These are phyloP conservation scores for Naganishia sp. DNA, from an alignment of 1,284 basidiomycete genomes.

Conservation along the genomic window DNA sequence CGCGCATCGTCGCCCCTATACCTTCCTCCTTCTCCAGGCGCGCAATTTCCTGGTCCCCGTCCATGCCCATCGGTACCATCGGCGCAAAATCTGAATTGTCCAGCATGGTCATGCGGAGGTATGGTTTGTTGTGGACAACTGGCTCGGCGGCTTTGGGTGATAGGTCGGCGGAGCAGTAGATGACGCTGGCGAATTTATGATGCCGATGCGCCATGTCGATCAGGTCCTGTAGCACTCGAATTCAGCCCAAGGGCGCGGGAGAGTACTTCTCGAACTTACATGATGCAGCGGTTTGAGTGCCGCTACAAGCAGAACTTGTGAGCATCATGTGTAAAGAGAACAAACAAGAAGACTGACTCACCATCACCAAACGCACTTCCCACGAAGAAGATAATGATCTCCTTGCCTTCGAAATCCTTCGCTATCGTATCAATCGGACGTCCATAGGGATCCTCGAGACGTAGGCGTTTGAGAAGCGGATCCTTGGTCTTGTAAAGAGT, in stretches of 20 bases:
- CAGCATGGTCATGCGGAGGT: constrained; percentile 51
- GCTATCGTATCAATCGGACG: constrained; percentile 45
- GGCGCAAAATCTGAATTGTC: constrained; percentile 55
- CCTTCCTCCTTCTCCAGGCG: constrained; percentile 37
- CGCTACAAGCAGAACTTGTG: constrained; percentile 33
- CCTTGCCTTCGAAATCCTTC: constrained; percentile 46
- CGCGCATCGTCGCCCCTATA: constrained; percentile 49
- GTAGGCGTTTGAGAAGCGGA: constrained; percentile 39
- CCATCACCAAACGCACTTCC: constrained; percentile 47
- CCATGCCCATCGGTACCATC: constrained; percentile 36
- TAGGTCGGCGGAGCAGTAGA: constrained; percentile 53
- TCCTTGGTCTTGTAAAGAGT: constrained; percentile 26
- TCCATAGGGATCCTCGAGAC: constrained; percentile 49
- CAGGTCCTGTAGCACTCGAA: constrained; percentile 38
- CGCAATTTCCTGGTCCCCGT: constrained; percentile 36
- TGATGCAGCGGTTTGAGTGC: constrained; percentile 12
- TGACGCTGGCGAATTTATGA: constrained; percentile 40
- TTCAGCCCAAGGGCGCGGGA: constrained; percentile 1
- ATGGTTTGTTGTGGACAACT: constrained; percentile 47
- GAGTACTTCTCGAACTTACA: not conserved
- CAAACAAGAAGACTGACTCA: constrained; percentile 35
- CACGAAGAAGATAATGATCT: constrained; percentile 52
- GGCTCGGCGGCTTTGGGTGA: constrained; percentile 39
- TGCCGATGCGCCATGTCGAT: constrained; percentile 41
- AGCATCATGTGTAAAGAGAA: constrained; percentile 31